A percentile compares a stretch with the other conserved stretches of the same genome.
phyloP scores from a whole-genome alignment of 1,139 yeast species.

The Lodderomyces parapsilosis region DNA sequence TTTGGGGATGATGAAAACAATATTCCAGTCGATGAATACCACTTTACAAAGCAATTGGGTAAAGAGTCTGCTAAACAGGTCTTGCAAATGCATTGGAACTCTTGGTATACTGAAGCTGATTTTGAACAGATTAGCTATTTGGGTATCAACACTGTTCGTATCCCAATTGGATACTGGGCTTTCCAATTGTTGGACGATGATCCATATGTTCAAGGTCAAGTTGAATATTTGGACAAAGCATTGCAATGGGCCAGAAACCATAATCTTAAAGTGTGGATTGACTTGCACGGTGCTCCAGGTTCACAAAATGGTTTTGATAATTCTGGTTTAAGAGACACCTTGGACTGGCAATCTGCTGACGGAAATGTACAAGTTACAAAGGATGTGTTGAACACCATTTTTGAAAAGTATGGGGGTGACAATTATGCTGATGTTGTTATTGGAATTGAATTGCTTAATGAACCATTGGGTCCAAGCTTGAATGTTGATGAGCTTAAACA shows the following conservation, averaged over 20 bases:
- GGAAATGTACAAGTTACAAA: conserved; percentile 51
- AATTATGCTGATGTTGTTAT: conserved; percentile 69
- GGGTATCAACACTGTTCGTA: conserved; percentile 84
- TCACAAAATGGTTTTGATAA: conserved; percentile 97
- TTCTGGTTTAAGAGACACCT: conserved; percentile 76
- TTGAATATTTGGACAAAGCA: conserved; percentile 68
- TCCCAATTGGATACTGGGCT: conserved; percentile 98
- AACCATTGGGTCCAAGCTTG: conserved; percentile 76
- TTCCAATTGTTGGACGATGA: conserved; percentile 62
- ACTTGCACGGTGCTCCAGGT: conserved; percentile 96
- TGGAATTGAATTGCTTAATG: conserved; percentile 86
- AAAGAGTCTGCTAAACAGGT: conserved; percentile 50
- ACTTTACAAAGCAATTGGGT: conserved; percentile 64
- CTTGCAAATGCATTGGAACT: conserved; percentile 70
- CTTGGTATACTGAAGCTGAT: conserved; percentile 78
- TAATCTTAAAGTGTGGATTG: conserved; percentile 81
- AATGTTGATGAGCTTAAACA: conserved; percentile 57
- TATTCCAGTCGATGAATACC: conserved; percentile 85
- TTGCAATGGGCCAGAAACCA: conserved; percentile 68
- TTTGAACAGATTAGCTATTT: conserved; percentile 56
- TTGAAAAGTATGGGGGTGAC: conserved; percentile 62
- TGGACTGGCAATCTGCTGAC: conserved; percentile 55
- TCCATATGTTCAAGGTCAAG: conserved; percentile 90
- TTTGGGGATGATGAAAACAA: conserved; percentile 17
- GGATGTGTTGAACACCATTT: conserved; percentile 45